Conservation (phyloP, 208 protist species). For the Angomonas deanei region DNA sequence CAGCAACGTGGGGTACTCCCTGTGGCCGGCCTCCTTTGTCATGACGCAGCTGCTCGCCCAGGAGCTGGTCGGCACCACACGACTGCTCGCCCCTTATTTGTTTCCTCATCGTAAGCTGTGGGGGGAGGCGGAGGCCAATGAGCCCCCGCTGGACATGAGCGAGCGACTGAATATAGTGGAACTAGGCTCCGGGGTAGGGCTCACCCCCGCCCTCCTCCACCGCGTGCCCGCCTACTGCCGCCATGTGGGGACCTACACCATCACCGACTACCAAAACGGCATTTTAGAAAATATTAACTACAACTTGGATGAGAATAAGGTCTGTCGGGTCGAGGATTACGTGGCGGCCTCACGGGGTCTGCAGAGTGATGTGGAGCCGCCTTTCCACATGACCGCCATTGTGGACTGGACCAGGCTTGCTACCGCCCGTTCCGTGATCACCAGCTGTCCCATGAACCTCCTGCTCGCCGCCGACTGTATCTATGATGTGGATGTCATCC, state of each 20-base stretch:
- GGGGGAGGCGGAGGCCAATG: neutral
- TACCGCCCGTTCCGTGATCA: constrained; percentile 27
- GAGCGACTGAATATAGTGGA: constrained; percentile 58
- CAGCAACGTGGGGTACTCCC: constrained; percentile 66
- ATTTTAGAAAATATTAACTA: constrained; percentile 66
- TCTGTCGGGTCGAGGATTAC: constrained; percentile 17
- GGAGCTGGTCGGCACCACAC: constrained; percentile 21
- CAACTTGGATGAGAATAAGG: constrained; percentile 48
- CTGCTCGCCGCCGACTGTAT: constrained; percentile 77
- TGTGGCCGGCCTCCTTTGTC: constrained; percentile 79
- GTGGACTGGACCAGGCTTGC: constrained; percentile 62
- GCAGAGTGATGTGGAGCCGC: constrained; percentile 17
- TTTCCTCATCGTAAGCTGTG: neutral
- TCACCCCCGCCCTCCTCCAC: constrained; percentile 56
- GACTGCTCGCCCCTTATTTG: neutral
- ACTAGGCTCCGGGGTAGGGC: constrained; percentile 67
- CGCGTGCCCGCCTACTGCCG: constrained; percentile 25
- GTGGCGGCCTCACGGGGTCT: constrained; percentile 17
- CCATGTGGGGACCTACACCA: constrained; percentile 31
- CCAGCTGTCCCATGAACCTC: constrained; percentile 42
- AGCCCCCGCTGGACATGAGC: constrained; percentile 2
- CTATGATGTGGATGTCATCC: constrained; percentile 66
- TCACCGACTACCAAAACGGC: constrained; percentile 67
- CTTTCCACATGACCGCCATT: constrained; percentile 32
- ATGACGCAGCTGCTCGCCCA: constrained; percentile 63